Base-by-base conservation (phyloP, 2,329 filamentous ascomycete species). In the Dothidotthia symphoricarpi region DNA sequence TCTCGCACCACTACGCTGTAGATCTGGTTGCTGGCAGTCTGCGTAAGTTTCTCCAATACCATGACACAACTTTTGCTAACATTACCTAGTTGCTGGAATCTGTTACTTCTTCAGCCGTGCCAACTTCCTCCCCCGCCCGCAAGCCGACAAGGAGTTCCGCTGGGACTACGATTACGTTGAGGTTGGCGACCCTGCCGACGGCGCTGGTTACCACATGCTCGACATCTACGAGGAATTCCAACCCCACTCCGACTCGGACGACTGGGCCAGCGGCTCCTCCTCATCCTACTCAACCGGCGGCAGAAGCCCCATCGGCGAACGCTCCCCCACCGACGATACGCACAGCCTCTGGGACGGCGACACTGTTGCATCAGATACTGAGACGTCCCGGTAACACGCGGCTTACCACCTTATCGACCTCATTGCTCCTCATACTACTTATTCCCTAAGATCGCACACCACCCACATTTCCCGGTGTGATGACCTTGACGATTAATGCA, bases 81-180 rank as follows among this genome's bases (percentile, higher is more conserved):
- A 16, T 17, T n/a, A 4, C 48, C 46, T 50, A 62, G 67, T 71
- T 43, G 85, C 88, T 16, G 83, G 83, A 10, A 74, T 85, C 34
- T 82, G 85, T 41, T 97, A 88, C 75, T 95, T 91, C 70, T 80
- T 88, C 45, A 81, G 86, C 39, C 86, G 87, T 61, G 79, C 83
- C 28, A 82, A 83, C 42, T 95, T 88, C 72, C 70, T 97, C 28
- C 90, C 91, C 3, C 82, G 85, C 43, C 76, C 87, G 42, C 91
- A 96, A 67, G 68, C 77, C 34, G 89, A 88, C 69, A 96, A 96
- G 77, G 77, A 78, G 52, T 88, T 86, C 69, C 82, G 91, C 45
- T 97, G 90, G 89, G 87, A 96, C 54, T 96, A 97, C 69, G 90
- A 96, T 58, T 95, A 89, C 54, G 82, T 95, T 44, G 90, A 96